Base-by-base conservation (phyloP, 78 protist genomes). In the Dictyostelium capitatum region DNA sequence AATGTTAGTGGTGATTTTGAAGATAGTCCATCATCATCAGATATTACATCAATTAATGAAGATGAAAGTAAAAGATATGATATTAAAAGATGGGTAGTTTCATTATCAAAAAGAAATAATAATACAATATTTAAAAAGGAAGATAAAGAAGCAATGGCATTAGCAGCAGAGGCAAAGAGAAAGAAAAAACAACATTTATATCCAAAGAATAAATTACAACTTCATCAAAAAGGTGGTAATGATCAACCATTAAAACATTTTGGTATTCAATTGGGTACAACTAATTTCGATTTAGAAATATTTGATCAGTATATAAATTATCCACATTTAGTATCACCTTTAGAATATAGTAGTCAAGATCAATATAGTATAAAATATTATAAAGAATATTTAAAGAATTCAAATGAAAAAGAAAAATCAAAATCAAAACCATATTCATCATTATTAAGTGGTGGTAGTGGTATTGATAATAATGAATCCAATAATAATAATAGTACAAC, bases 1-100 rank as follows among this genome's bases (percentile, higher is more conserved):
- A 28, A 78, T 32, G 51, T 11, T 23, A 53, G 14, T 53, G 67
- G 83, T 46, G 73, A 56, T 1, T 3, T 37, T 37, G 81, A 67
- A 4, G 25, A 28, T 14, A 28, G 48, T 43, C 25, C 6, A 50
- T 10, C 50, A 9, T 10, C 17, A 8, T 37, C 43, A 37, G 43
- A 37, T 37, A 37, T 2, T 2, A 37, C 43, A 37, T 37, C 2
- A 2, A 37, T 37, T 37, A n/a, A 15, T 19, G 83, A 78, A 17
- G 46, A 48, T 48, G 41, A 83, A 28, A n/a, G 32, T 20, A 84
- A 74, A 53, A 78, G 82, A 30, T 84, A 84, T 57, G 83, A 87
- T 50, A 87, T 87, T 50, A 87, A 87, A 41, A 74, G 62, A 77
- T 87, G 92, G 92, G 92, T 87, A 30, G 28, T 87, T 8, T 87